Evolutionary conservation across 2,329 filamentous ascomycete genomes (phyloP), one percentile per base, ranked within the genome.

Genomic region (Fusarium longipes): DNA sequence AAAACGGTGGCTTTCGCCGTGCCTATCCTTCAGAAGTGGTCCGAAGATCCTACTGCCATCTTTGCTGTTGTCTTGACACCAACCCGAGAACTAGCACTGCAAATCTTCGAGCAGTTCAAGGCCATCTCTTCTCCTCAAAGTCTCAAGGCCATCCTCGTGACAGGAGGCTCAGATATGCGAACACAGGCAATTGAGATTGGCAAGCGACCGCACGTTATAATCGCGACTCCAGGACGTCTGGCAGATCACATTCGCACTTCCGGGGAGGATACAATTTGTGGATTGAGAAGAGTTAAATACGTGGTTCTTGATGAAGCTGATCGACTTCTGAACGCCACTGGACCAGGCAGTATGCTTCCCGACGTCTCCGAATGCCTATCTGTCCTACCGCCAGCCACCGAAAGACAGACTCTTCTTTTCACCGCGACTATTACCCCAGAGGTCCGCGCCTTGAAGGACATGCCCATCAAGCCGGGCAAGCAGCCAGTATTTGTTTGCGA

Each of bases 251-350:
- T 99, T 75, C 88, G 89, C 36, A 94, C 89, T 2, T 98, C 95
- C 17, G 96, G 96, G 40, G 89, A 94, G 74, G 96, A 99, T 76
- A 98, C 95, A 0, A 87, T 96, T 61, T 89, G 89, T 60, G 94
- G 93, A 1, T 82, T 99, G 43, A 86, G 89, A 18, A 87, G 94
- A 49, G 91, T 93, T 25, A 89, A 88, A 57, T 94, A 92, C 77
- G 92, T 98, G 4, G 93, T 99, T 9, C 89, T 99, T 39, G 96
- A 99, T 76, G 96, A 99, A 83, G 96, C 96, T 6, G 96, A 99
- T 80, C 88, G 96, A 42, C 84, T 99, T 35, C 87, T 99, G 42
- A 87, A 91, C 36, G 86, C 89, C 32, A 87, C 88, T 48, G 88
- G 87, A 1, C 85, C 87, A 18, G 95, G 94, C 25, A 94, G 90